Conservation (phyloP, 352 stramenopile genomes). For the Globisporangium recalcitrans region DNA sequence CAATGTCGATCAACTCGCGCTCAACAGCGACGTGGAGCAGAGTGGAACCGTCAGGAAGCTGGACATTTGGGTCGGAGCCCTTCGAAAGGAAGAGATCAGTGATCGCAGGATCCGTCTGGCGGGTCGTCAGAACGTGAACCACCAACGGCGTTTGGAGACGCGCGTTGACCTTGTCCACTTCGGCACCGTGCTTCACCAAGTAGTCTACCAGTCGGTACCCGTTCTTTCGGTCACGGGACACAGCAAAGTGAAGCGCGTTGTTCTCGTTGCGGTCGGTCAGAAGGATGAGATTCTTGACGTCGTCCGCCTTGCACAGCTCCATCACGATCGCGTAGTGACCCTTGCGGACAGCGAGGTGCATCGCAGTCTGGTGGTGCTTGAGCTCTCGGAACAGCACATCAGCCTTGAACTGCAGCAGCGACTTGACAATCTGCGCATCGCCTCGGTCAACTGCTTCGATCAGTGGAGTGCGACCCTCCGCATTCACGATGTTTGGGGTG, state of each 20-base stretch:
- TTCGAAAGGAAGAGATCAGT: slow-evolving; percentile 63
- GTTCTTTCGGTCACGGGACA: slow-evolving; percentile 81
- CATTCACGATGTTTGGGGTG: slow-evolving; percentile 82
- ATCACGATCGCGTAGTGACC: slow-evolving; percentile 84
- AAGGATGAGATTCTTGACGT: slow-evolving; percentile 58
- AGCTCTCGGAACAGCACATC: slow-evolving; percentile 82
- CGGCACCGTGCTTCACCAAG: slow-evolving; percentile 74
- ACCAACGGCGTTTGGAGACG: slow-evolving; percentile 74
- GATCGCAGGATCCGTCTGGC: slow-evolving; percentile 76
- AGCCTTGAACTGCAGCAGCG: slow-evolving; percentile 76
- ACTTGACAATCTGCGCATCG: slow-evolving; percentile 70
- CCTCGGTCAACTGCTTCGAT: slow-evolving; percentile 77
- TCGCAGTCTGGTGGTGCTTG: slow-evolving; percentile 79
- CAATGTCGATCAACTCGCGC: slow-evolving; percentile 77
- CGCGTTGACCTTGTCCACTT: slow-evolving; percentile 83
- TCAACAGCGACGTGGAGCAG: slow-evolving; percentile 80
- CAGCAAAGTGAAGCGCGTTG: slow-evolving; percentile 80
- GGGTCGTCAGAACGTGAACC: slow-evolving; percentile 83
- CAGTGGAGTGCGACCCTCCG: slow-evolving; percentile 67
- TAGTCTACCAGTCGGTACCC: slow-evolving; percentile 75
- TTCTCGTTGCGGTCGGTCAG: slow-evolving; percentile 82
- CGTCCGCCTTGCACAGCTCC: slow-evolving; percentile 74
- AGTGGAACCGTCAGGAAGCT: slow-evolving; percentile 74
- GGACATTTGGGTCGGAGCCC: slow-evolving; percentile 64
- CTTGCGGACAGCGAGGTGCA: slow-evolving; percentile 79